phyloP scores from a whole-genome alignment of 2,329 filamentous ascomycete species.

The Sclerotiophoma versabilis region DNA sequence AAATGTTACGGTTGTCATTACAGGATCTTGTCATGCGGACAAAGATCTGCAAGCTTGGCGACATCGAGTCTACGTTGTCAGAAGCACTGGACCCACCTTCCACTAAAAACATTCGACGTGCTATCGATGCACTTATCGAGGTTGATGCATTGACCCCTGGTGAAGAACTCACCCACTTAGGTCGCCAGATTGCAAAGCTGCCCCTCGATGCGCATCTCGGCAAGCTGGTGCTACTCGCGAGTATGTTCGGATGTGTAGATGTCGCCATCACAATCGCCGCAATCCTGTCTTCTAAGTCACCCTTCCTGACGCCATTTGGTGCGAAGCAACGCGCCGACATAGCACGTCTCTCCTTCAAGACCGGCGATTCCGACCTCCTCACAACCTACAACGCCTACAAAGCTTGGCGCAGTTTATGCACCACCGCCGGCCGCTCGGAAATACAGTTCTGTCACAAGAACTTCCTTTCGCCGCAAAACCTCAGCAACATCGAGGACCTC shows the following conservation, averaged over 20 bases:
- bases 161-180: constrained; percentile 87
- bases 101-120: constrained; percentile 88
- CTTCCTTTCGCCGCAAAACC: constrained; percentile 86
- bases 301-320: constrained; percentile 86
- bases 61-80: constrained; percentile 87
- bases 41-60: constrained; percentile 95
- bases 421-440: constrained; percentile 73
- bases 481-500: constrained; percentile 92
- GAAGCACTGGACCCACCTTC: constrained; percentile 90
- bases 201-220: constrained; percentile 94
- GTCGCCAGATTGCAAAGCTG: constrained; percentile 83
- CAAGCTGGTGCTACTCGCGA: constrained; percentile 87
- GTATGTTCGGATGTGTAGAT: constrained; percentile 89
- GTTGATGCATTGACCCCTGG: constrained; percentile 82
- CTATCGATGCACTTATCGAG: constrained; percentile 91
- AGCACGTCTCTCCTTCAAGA: constrained; percentile 78
- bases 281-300: constrained; percentile 92
- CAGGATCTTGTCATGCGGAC: constrained; percentile 95
- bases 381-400: constrained; percentile 94
- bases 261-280: constrained; percentile 91
- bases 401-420: constrained; percentile 85
- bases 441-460: constrained; percentile 94
- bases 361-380: constrained; percentile 87
- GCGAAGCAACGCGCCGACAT: constrained; percentile 82
- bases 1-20: constrained; percentile 91